Conservation (phyloP, 2,329 filamentous ascomycete species). For the Monosporascus ibericus region DNA sequence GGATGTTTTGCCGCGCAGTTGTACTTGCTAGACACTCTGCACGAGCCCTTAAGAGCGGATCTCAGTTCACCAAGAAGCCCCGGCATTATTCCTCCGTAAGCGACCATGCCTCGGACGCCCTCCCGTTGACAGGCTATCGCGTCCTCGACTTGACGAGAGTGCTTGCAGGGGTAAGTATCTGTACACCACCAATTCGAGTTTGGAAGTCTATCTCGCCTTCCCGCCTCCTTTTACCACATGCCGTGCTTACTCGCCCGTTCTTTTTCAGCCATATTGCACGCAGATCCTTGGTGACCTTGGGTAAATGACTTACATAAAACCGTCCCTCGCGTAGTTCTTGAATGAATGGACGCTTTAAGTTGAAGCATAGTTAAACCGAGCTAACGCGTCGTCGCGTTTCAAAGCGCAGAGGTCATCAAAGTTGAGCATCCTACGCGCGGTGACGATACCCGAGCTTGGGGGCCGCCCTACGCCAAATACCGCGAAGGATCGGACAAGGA, state of each 20-base stretch:
- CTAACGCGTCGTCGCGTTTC: slow-evolving; percentile 22
- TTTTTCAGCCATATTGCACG: slow-evolving; percentile 80
- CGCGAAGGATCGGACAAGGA: slow-evolving; percentile 49
- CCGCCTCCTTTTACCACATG: slow-evolving; percentile 4
- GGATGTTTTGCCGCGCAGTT: slow-evolving; percentile 5
- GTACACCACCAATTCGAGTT: slow-evolving; percentile 1
- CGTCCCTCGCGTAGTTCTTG: no score
- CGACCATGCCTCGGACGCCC: slow-evolving; percentile 19
- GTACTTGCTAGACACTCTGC: slow-evolving; percentile 6
- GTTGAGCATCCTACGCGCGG: slow-evolving; percentile 87
- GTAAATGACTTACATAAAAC: slow-evolving; percentile 43
- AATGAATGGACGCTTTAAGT: neutral
- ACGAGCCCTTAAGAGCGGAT: slow-evolving; percentile 3
- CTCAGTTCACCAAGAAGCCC: slow-evolving; percentile 5
- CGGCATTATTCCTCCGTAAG: slow-evolving; percentile 23
- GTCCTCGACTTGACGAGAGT: slow-evolving; percentile 97
- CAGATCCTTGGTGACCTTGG: slow-evolving; percentile 95
- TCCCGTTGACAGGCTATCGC: slow-evolving; percentile 76
- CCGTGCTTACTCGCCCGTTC: slow-evolving; percentile 10
- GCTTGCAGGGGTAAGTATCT: slow-evolving; percentile 71
- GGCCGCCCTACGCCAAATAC: slow-evolving; percentile 85
- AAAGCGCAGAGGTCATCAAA: slow-evolving; percentile 91
- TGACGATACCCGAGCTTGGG: slow-evolving; percentile 95
- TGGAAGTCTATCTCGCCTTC: neutral
- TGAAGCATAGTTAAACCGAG: neutral